Base-by-base conservation (phyloP, 2,329 filamentous ascomycete genomes). In the Cladophialophora yegresii region DNA sequence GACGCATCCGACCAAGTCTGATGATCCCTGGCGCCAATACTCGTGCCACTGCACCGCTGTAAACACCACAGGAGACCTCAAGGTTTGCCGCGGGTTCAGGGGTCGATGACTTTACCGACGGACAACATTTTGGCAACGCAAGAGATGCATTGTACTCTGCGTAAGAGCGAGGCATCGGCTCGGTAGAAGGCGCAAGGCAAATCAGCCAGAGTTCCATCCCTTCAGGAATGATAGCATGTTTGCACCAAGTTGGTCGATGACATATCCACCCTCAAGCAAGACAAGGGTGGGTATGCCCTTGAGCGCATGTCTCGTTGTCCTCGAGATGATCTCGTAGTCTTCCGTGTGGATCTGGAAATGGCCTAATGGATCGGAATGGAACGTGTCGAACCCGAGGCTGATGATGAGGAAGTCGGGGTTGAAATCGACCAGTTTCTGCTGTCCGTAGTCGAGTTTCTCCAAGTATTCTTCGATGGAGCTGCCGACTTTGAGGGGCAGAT, bases 331-430 rank as follows among this genome's bases (percentile, higher is more conserved):
- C 49, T 50, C 63, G 58, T 71, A 71, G 53, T 71, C 70, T 30
- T 68, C 67, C 10, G 67, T 71, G 33, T 62, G 59, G 43, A 71
- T 70, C 32, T 69, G 64, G 47, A 71, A 71, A 62, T 66, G 56
- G 2, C 70, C 70, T 13, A 71, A 45, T 8, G 70, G 70, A 60
- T 71, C 70, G 16, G 65, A 58, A 45, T 71, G 68, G 60, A 67
- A 71, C 2, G 70, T 71, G 64, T 71, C 70, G 36, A 71, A 71
- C 0, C 70, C 70, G 16, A 71, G 58, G 55, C 69, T 70, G n/a
- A 71, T 51, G 16, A 71, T 60, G 7, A 71, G 53, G 55, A 70
- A 70, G 22, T 66, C 69, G 20, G 67, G 43, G 20, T 55, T 49
- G 59, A 65, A 68, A 20, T 65, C 54, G 10, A 49, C 43, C 6